Conservation (phyloP, 306 rosid genomes). For the Rosa chinensis region DNA sequence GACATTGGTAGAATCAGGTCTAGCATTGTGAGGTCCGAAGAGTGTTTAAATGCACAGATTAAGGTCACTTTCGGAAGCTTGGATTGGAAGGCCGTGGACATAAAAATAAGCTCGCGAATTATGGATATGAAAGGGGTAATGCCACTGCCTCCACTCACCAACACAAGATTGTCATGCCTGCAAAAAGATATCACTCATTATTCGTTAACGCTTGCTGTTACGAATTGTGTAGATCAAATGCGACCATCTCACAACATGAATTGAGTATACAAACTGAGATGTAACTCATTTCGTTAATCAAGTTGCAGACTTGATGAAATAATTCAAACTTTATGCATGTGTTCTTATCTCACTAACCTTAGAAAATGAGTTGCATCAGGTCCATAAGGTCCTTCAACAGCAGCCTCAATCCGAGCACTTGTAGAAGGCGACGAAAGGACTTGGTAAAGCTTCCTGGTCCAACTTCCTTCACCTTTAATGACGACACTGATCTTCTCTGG, state of each 20-base stretch:
- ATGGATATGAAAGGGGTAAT: conserved; percentile 76
- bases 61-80: conserved; percentile 49
- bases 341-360: conserved; percentile 33
- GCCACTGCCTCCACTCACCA: conserved; percentile 83
- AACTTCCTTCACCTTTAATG: conserved; percentile 67
- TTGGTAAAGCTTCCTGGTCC: conserved; percentile 64
- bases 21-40: conserved; percentile 51
- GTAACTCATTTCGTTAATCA: too few relatives aligned
- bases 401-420: conserved; percentile 39
- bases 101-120: conserved; percentile 47
- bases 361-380: conserved; percentile 51
- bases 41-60: conserved; percentile 48
- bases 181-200: background rate
- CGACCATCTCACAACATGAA: background rate
- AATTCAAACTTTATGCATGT: background rate
- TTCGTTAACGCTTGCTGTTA: background rate
- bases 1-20: conserved; percentile 59
- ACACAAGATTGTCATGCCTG: conserved; percentile 55
- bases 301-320: background rate
- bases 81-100: conserved; percentile 22
- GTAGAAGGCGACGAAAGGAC: conserved; percentile 54
- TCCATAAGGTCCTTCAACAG: conserved; percentile 86
- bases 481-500: conserved; percentile 56
- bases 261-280: too few relatives aligned
- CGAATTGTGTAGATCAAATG: background rate